Conservation (phyloP, 768 basidiomycete genomes). For the Chalciporus chontae region DNA sequence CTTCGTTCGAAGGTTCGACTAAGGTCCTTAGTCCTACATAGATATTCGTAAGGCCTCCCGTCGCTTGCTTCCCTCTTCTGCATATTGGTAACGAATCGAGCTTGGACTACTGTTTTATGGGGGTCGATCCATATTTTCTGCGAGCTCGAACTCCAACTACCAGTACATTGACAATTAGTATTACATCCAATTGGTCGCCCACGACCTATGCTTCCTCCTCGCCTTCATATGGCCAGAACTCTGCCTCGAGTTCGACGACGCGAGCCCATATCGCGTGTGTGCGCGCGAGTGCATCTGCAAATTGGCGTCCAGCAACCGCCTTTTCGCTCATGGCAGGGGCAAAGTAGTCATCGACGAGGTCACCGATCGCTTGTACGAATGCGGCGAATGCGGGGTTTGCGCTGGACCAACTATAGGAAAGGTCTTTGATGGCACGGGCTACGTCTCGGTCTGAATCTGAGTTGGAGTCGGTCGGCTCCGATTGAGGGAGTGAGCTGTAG, state of each 20-base stretch:
- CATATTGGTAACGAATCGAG: no score
- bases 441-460: neutral
- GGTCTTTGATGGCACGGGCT: constrained; percentile 38
- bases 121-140: no score
- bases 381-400: constrained; percentile 47
- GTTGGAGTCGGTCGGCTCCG: neutral
- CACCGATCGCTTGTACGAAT: constrained; percentile 50
- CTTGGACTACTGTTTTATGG: no score
- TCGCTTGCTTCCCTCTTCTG: no score
- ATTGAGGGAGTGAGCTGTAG: constrained; percentile 12
- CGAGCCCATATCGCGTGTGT: constrained; percentile 55
- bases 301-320: constrained; percentile 15
- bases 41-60: no score
- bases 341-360: constrained; percentile 41
- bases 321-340: constrained; percentile 34
- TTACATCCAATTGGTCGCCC: no score
- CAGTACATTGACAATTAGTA: no score
- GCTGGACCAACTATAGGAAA: constrained; percentile 57
- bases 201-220: constrained; percentile 25
- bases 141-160: no score
- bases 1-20: no score
- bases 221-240: constrained; percentile 53
- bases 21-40: no score
- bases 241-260: constrained; percentile 57
- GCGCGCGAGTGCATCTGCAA: constrained; percentile 16